These are phyloP conservation scores for Fusarium sp. DNA, from an alignment of 2,329 filamentous ascomycete genomes.

Conservation along the genomic window DNA sequence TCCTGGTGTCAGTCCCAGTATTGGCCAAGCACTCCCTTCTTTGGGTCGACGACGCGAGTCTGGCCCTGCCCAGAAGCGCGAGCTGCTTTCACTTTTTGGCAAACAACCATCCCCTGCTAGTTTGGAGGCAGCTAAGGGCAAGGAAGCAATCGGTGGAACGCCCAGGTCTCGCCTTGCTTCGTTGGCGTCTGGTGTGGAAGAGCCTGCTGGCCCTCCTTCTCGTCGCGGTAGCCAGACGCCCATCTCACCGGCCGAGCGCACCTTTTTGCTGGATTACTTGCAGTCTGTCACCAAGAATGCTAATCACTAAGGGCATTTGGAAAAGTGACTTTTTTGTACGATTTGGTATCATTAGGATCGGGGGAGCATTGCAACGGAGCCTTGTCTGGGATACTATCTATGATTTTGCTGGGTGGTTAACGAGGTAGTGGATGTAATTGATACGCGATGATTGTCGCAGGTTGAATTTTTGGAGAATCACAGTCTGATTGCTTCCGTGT, in stretches of 20 bases:
- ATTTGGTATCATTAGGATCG: slow-evolving; percentile 37
- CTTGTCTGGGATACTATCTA: slow-evolving; percentile 33
- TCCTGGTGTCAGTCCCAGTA: slow-evolving; percentile 36
- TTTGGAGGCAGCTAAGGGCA: slow-evolving; percentile 44
- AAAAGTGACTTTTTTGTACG: slow-evolving; percentile 28
- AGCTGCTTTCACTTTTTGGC: slow-evolving; percentile 73
- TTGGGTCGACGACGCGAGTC: slow-evolving; percentile 44
- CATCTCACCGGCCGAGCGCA: slow-evolving; percentile 78
- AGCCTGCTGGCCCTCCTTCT: slow-evolving; percentile 48
- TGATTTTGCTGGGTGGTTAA: slow-evolving; percentile 15
- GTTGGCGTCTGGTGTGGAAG: slow-evolving; percentile 57
- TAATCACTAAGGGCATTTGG: slow-evolving; percentile 45
- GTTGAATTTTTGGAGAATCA: slow-evolving; percentile 2
- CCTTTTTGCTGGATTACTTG: slow-evolving; percentile 81
- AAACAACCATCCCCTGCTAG: slow-evolving; percentile 53
- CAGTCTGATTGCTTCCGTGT: background rate
- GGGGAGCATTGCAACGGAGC: slow-evolving; percentile 37
- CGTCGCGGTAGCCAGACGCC: slow-evolving; percentile 65
- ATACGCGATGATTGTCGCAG: slow-evolving; percentile 17
- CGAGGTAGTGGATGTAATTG: slow-evolving; percentile 18
- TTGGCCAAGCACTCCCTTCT: slow-evolving; percentile 34
- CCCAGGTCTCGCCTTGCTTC: slow-evolving; percentile 58
- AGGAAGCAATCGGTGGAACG: slow-evolving; percentile 41
- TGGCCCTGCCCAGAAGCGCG: slow-evolving; percentile 51
- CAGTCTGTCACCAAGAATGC: slow-evolving; percentile 64